These are phyloP conservation scores for Suhomyces panamericanus DNA, from an alignment of 1,139 yeast genomes.

Conservation along the genomic window DNA sequence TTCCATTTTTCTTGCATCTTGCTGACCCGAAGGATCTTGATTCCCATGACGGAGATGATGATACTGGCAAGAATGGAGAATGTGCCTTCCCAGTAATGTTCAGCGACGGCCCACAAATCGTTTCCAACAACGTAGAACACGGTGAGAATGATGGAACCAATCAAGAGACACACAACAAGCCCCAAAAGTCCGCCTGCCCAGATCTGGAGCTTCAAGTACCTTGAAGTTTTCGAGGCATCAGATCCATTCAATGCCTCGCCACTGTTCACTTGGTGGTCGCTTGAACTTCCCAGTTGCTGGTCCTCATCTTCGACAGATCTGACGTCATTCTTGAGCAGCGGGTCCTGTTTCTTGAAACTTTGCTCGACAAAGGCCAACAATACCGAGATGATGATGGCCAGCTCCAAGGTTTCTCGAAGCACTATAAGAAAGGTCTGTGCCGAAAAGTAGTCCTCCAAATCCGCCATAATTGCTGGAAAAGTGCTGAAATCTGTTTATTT, in stretches of 20 bases:
- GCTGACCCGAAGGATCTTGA: slow-evolving; percentile 43
- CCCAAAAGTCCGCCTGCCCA: slow-evolving; percentile 49
- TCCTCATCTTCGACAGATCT: not conserved
- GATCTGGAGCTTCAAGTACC: slow-evolving; percentile 34
- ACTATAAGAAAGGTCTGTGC: slow-evolving; percentile 47
- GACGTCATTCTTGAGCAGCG: not conserved
- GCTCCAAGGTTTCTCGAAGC: slow-evolving; percentile 47
- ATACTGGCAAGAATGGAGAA: slow-evolving; percentile 46
- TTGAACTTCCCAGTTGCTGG: too few species aligned
- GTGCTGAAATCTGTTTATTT: not conserved
- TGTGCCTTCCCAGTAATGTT: slow-evolving; percentile 50
- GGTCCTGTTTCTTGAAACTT: slow-evolving; percentile 23
- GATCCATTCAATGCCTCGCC: too few species aligned
- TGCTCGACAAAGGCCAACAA: slow-evolving; percentile 44
- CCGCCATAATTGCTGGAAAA: slow-evolving; percentile 17
- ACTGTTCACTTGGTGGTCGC: too few species aligned
- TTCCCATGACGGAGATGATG: slow-evolving; percentile 47
- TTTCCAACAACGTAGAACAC: slow-evolving; percentile 40
- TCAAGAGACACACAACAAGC: slow-evolving; percentile 34
- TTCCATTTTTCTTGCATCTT: slow-evolving; percentile 90
- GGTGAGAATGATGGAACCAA: slow-evolving; percentile 38
- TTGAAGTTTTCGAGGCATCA: slow-evolving; percentile 11
- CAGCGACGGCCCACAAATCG: slow-evolving; percentile 46
- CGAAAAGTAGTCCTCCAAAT: slow-evolving; percentile 40
- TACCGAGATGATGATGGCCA: slow-evolving; percentile 48